Percentiles rank a stretch among this genome's conserved stretches.
phyloP scores from a whole-genome alignment of 176 grass and related monocot genomes.

The Melocanna baccifera region DNA sequence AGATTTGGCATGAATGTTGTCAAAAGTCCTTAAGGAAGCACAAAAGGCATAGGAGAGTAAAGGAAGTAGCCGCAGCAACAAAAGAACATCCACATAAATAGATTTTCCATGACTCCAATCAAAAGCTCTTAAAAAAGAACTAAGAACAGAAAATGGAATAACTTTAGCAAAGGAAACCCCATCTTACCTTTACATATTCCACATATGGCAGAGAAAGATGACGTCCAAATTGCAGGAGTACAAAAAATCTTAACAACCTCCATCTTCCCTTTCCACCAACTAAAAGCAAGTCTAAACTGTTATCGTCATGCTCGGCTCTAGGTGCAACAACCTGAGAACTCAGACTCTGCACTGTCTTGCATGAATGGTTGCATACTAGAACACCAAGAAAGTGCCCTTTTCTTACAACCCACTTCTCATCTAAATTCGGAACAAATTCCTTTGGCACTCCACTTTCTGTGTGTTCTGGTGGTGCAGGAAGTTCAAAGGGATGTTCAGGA shows the following conservation, averaged over 20 bases:
- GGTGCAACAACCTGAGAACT: slow-evolving; percentile 65
- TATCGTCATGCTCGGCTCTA: slow-evolving; percentile 57
- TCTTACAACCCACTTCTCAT: slow-evolving; percentile 61
- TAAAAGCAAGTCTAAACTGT: slow-evolving; percentile 55
- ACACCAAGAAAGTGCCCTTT: slow-evolving; percentile 56
- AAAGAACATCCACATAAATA: not conserved
- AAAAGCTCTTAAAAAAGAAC: not conserved
- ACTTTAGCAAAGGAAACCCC: not conserved
- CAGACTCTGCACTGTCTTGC: slow-evolving; percentile 62
- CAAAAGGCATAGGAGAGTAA: not conserved
- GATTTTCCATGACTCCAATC: not conserved
- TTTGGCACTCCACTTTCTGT: slow-evolving; percentile 29
- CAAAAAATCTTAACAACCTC: slow-evolving; percentile 55
- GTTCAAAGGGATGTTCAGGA: slow-evolving; percentile 42
- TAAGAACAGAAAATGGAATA: not conserved
- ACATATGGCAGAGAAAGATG: slow-evolving; percentile 65
- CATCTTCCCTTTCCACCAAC: slow-evolving; percentile 54
- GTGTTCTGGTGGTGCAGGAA: slow-evolving; percentile 12
- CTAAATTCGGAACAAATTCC: slow-evolving; percentile 54
- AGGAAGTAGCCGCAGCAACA: not conserved
- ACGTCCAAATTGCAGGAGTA: slow-evolving; percentile 47
- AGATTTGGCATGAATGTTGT: not conserved
- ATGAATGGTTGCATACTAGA: slow-evolving; percentile 61
- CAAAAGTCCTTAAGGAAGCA: not conserved
- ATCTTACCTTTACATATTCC: slow-evolving; percentile 51